These are phyloP conservation scores for Paragyromitra xinjiangensis DNA, from an alignment of 495 filamentous ascomycete species.

Conservation along the genomic window DNA sequence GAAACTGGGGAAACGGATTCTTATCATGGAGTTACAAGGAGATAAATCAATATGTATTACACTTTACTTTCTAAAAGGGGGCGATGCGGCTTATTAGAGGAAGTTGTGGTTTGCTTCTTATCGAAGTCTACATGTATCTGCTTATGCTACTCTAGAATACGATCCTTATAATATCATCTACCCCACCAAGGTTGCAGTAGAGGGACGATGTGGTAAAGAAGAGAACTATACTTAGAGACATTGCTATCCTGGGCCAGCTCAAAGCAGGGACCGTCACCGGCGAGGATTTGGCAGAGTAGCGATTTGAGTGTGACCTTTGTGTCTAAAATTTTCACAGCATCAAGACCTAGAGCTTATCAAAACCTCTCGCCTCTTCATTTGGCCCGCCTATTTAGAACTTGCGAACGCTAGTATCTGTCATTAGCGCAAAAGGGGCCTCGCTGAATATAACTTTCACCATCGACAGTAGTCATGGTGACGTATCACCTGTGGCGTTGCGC, in stretches of 20 bases:
- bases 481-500: too few relatives aligned
- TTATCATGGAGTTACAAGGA: slow-evolving; percentile 39
- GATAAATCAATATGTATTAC: slow-evolving; percentile 2
- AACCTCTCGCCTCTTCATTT: neutral
- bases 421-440: too few relatives aligned
- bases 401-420: too few relatives aligned
- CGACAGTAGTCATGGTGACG: too few relatives aligned
- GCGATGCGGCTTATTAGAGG: neutral
- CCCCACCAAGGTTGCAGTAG: neutral
- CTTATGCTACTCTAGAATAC: neutral
- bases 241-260: neutral
- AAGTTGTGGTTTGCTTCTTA: neutral
- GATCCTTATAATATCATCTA: neutral
- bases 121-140: neutral
- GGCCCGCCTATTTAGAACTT: too few relatives aligned
- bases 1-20: slow-evolving; percentile 3
- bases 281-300: neutral
- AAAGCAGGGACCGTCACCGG: neutral
- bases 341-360: too few relatives aligned
- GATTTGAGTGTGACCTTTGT: neutral
- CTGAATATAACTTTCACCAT: too few relatives aligned
- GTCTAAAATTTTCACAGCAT: too few relatives aligned
- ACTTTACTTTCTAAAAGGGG: neutral
- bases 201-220: neutral
- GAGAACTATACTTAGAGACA: neutral